A percentile compares a stretch with the other conserved stretches of the same genome.
These are phyloP conservation scores for Cladophialophora immunda DNA, from an alignment of 2,329 filamentous ascomycete genomes.

Conservation along the genomic window DNA sequence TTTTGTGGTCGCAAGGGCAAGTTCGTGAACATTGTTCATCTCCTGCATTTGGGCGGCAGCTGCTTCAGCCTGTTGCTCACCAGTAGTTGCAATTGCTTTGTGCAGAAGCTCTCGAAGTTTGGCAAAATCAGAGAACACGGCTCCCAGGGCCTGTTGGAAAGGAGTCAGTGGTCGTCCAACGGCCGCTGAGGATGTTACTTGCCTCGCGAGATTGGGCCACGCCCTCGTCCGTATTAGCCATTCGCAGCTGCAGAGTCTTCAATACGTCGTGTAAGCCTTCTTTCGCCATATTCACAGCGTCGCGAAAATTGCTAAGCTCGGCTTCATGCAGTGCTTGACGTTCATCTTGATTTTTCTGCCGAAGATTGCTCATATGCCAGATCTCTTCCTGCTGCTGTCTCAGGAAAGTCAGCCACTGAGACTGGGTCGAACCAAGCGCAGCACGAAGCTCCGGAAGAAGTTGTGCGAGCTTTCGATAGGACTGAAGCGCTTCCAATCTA, in stretches of 20 bases:
- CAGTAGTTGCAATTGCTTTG: conserved; percentile 14
- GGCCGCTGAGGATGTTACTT: neutral
- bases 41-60: conserved; percentile 29
- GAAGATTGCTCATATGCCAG: conserved; percentile 21
- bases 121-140: conserved; percentile 29
- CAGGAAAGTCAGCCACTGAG: conserved; percentile 32
- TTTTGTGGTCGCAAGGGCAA: conserved; percentile 30
- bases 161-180: neutral
- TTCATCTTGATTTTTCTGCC: conserved; percentile 25
- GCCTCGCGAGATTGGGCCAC: conserved; percentile 29
- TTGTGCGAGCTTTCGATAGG: conserved; percentile 35
- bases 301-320: conserved; percentile 21
- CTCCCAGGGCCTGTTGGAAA: conserved; percentile 23
- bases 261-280: conserved; percentile 27
- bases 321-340: conserved; percentile 23
- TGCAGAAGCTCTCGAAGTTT: conserved; percentile 25
- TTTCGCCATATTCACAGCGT: conserved; percentile 28
- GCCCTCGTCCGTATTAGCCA: conserved; percentile 23
- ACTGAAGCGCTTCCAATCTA: conserved; percentile 33
- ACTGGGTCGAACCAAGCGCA: conserved; percentile 24
- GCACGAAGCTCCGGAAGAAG: conserved; percentile 33
- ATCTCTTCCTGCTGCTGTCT: conserved; percentile 30
- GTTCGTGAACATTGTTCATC: conserved; percentile 28
- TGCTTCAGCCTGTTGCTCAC: conserved; percentile 27
- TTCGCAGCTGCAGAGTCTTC: conserved; percentile 18